These are phyloP conservation scores for Sporisorium scitamineum DNA, from an alignment of 1,284 basidiomycete genomes.

Conservation along the genomic window DNA sequence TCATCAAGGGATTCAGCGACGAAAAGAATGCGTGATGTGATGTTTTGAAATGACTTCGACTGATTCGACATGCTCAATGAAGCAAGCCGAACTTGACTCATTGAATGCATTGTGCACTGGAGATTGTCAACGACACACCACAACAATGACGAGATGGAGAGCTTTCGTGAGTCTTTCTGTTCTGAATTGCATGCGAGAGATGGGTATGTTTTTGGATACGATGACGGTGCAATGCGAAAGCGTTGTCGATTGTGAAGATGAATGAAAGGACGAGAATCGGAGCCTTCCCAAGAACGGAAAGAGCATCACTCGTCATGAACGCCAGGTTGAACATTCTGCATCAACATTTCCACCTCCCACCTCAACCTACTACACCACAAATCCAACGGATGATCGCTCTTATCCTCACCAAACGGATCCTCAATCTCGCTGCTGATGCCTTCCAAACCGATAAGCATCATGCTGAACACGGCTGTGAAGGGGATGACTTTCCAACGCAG, in stretches of 20 bases:
- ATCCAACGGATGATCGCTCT: conserved; percentile 46
- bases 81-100: not conserved
- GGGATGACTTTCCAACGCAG: conserved; percentile 76
- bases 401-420: conserved; percentile 76
- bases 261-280: not conserved
- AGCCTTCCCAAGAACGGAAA: no score
- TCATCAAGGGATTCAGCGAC: not conserved
- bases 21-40: not conserved
- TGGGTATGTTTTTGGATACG: not conserved
- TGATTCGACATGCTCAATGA: not conserved
- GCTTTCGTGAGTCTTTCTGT: not conserved
- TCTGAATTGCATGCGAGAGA: not conserved
- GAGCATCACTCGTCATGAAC: conserved; percentile 19
- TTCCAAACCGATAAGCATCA: conserved; percentile 92
- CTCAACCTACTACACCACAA: conserved; percentile 26
- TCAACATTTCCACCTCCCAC: conserved; percentile 28
- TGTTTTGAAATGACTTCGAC: not conserved
- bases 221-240: not conserved
- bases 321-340: conserved; percentile 13
- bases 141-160: not conserved
- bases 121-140: not conserved
- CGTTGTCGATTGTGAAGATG: not conserved
- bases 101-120: not conserved
- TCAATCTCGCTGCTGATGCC: conserved; percentile 92
- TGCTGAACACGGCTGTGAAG: conserved; percentile 78